Percentiles rank a stretch among this genome's conserved stretches.
Conservation (phyloP, 2,329 filamentous ascomycete species). For the Hypoxylon sp. region DNA sequence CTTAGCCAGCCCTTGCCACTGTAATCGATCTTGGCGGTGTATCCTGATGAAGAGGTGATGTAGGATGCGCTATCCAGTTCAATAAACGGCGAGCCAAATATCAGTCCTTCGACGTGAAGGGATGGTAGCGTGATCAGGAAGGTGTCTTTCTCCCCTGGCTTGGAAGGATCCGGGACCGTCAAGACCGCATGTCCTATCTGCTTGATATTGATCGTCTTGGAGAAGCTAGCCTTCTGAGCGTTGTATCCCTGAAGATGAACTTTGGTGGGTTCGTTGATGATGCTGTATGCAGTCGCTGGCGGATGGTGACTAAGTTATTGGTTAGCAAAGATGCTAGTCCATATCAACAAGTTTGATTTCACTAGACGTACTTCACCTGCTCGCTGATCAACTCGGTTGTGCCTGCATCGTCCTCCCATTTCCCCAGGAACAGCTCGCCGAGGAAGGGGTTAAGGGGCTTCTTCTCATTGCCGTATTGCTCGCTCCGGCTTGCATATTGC, state of each 20-base stretch:
- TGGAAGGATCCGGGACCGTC: conserved; percentile 60
- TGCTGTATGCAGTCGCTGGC: conserved; percentile 67
- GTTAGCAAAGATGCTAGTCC: conserved; percentile 25
- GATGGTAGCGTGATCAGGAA: conserved; percentile 65
- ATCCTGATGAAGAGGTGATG: conserved; percentile 63
- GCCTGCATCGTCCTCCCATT: conserved; percentile 54
- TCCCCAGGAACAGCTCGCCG: conserved; percentile 64
- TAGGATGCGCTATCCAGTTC: conserved; percentile 63
- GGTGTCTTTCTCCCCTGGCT: conserved; percentile 60
- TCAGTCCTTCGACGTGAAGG: conserved; percentile 63
- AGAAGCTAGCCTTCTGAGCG: conserved; percentile 67
- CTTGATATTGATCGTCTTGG: conserved; percentile 64
- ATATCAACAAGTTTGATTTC: neutral
- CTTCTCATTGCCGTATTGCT: conserved; percentile 64
- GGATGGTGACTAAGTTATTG: conserved; percentile 62
- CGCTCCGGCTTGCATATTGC: conserved; percentile 62
- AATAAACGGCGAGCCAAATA: conserved; percentile 64
- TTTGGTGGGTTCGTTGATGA: conserved; percentile 59
- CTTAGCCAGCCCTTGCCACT: conserved; percentile 62
- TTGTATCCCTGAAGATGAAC: conserved; percentile 67
- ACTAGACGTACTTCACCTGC: conserved; percentile 59
- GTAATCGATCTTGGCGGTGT: conserved; percentile 63
- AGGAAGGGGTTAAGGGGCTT: conserved; percentile 69
- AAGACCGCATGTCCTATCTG: conserved; percentile 66
- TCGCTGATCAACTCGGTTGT: conserved; percentile 58